Evolutionary conservation across 441 rosid genomes (phyloP), one percentile per base, ranked within the genome.

Genomic region (Theobroma grandiflorum): DNA sequence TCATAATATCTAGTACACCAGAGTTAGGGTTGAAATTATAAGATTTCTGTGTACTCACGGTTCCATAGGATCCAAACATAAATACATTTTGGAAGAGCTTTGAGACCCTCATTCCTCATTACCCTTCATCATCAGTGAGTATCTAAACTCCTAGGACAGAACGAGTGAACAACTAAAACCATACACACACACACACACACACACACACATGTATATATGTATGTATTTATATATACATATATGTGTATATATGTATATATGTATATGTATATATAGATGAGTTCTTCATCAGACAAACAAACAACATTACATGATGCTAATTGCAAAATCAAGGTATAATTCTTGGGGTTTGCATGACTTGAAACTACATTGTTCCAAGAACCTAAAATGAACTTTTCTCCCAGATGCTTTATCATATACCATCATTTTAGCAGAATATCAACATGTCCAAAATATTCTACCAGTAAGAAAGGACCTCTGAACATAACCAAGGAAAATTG

Each of bases 31-130:
- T 59, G 7, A 14, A 26, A 12, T 31, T 26, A 38, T 65, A 38
- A 6, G 71, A 66, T n/a, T n/a, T 66, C 47, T 66, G 70, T 65
- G 70, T 16, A 14, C 69, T 37, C 22, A 64, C 37, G 26, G 69
- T 64, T 64, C 14, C 26, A 37, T 38, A 37, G 12, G 69, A 37
- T 64, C 8, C 35, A 26, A 22, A 59, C 16, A 26, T 9, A 59
- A 26, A 59, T 15, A 64, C 2, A 6, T 64, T 37, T 18, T 18
- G 22, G 47, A 31, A 62, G 40, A 62, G 38, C 11, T 26, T 61
- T 61, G 38, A 26, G 18, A 18, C 18, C 38, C 38, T 64, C 45
- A 64, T 16, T 37, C 45, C 69, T 47, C 47, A 16, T 37, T 65
- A 16, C 10, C 69, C 47, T 65, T 37, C 47, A 64, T 64, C 45